Conservation (phyloP, 225 moss, liverwort and hornwort species). For the Ulota crispa region DNA sequence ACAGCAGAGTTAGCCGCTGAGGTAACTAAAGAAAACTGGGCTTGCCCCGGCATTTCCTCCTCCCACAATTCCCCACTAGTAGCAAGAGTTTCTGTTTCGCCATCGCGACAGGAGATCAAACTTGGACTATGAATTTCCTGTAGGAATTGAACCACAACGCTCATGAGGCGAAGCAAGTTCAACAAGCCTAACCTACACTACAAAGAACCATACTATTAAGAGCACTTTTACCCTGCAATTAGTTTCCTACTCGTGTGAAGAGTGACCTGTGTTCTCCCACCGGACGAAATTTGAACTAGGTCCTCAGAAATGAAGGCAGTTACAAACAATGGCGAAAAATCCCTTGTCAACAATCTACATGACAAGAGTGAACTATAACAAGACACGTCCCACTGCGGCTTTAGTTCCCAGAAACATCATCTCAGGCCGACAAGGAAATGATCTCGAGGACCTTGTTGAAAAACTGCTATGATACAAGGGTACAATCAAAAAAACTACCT, state of each 20-base stretch:
- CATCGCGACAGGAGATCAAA: background rate
- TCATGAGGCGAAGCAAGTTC: background rate
- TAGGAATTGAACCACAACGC: background rate
- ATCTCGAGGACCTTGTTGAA: constrained; percentile 31
- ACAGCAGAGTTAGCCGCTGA: too few relatives aligned
- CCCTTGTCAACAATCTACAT: constrained; percentile 26
- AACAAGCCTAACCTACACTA: background rate
- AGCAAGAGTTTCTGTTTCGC: background rate
- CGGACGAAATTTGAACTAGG: constrained; percentile 11
- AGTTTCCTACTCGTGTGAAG: background rate
- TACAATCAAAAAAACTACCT: constrained; percentile 23
- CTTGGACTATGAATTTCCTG: background rate
- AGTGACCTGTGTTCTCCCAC: background rate
- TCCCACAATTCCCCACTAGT: background rate
- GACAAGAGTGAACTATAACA: constrained; percentile 10
- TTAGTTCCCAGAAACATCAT: constrained; percentile 7
- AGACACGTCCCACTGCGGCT: constrained; percentile 8
- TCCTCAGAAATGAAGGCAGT: constrained; percentile 5
- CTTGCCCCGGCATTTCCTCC: background rate
- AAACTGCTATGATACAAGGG: constrained; percentile 44
- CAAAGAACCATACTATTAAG: background rate
- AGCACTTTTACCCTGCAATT: background rate
- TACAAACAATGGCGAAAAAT: constrained; percentile 19
- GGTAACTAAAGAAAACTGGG: background rate
- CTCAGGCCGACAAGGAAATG: constrained; percentile 14